Evolutionary conservation across 2,329 filamentous ascomycete species (phyloP), one percentile per base, ranked within the genome.

Genomic region (Plenodomus lindquistii): DNA sequence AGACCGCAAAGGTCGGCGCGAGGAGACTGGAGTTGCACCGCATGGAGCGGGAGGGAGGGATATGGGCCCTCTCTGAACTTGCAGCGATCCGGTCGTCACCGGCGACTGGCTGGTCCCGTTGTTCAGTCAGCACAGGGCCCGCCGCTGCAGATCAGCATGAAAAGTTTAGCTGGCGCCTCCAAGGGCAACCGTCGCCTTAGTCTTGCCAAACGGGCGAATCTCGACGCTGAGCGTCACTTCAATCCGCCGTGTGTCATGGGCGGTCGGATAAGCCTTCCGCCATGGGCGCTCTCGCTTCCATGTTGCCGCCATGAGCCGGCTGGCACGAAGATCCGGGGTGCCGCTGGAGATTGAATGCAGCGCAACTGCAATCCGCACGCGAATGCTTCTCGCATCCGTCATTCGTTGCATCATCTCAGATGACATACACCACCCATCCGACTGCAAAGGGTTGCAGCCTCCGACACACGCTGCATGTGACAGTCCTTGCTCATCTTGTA

Each of bases 71-170:
- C 46, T 31, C 44, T 43, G 50, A 57, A 49, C 52, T 50, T 50
- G 51, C 50, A 44, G 40, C 40, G 40, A 42, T 51, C 57, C 59
- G 57, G 50, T 45, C 45, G 47, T 46, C 45, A 58, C 55, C 54
- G 49, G 53, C 37, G 34, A 36, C 44, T 20, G 40, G 21, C 38
- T 59, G 57, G 55, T 52, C 54, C n/a, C 43, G 42, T 46, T 46
- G 50, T 53, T 48, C 53, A 52, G 55, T 60, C 50, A 59, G 54
- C 52, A 50, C 42, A 15, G 36, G 27, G 21, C 31, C 34, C 29
- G 48, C 42, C 48, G 24, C 27, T 29, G 40, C 15, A 36, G 17
- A 40, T 16, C 42, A 46, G 48, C 47, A 44, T 46, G 39, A 31
- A 31, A 31, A 31, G 27, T 29, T 35, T 45, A 39, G 27, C 21